Base-by-base conservation (phyloP, 2,329 filamentous ascomycete species). In the Coniella vitis region DNA sequence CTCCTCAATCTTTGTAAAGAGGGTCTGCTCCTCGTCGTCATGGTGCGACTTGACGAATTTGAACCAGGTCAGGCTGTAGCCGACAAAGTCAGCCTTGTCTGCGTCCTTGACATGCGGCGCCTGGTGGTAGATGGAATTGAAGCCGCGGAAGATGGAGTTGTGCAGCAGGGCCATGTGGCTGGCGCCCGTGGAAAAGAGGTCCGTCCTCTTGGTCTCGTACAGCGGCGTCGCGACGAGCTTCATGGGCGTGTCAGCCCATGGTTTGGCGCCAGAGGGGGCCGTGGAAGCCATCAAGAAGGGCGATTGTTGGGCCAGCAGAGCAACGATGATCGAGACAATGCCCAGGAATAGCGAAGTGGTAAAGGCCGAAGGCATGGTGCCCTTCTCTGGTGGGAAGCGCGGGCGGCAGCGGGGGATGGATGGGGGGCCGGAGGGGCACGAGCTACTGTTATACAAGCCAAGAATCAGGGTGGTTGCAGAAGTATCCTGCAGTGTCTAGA, bases 91-190 rank as follows among this genome's bases (percentile, higher is more conserved):
- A 41, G 64, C 60, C 60, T 73, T 73, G 60, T 83, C 77, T n/a
- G 62, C 61, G 2, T 71, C 68, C 9, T 68, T 60, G 37, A 83
- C 62, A 56, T 75, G 66, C 10, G 72, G 70, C 1, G 77, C 78
- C 61, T 83, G 80, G 36, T 75, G 71, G 60, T 77, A 81, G 58
- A 84, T 81, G 57, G 72, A 75, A 63, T 84, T 84, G 68, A 78
- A 81, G 47, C 78, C 77, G 37, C 80, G 76, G 54, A 83, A 74
- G 57, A 84, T 76, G 48, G 74, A 67, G 57, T 84, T 84, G 68
- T 84, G 79, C 43, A 81, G 66, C 45, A 82, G 62, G 3, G 72
- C 70, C 79, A 82, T 83, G 62, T 83, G 75, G 14, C 77, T 79
- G 0, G 79, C 78, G 19, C 75, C 76, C 0, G 69, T 71, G 1